Base-by-base conservation (phyloP, 2,329 filamentous ascomycete species). In the Cryphonectria carpinicola region DNA sequence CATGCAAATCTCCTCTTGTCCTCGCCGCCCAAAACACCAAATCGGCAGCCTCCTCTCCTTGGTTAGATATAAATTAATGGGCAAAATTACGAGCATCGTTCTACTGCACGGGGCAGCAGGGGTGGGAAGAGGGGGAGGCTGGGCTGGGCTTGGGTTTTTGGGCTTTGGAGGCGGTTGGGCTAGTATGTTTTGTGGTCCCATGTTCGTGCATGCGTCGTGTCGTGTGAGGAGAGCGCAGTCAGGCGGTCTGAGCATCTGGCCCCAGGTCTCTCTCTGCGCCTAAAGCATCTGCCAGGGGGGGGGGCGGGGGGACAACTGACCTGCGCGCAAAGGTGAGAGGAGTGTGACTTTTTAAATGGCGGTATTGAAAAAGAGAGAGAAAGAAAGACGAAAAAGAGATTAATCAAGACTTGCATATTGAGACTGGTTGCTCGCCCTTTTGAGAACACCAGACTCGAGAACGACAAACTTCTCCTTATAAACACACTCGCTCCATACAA, bases 181-280 rank as follows among this genome's bases (percentile, higher is more conserved):
- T 52, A 10, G 7, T n/a, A 22, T n/a, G 8, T 58, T n/a, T 35
- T 58, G 25, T 58, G 54, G 54, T 35, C 54, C 54, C 54, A 58
- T 58, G 54, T 58, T 32, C 14, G 54, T 3, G 25, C 28, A 5
- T 56, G 22, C n/a, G 28, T 58, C 5, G 52, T 17, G 54, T 58
- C 28, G 54, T 58, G 54, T 32, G 54, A 35, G 28, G 54, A 58
- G 54, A 28, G 52, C n/a, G 52, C 54, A 19, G 19, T 35, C 54
- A 58, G 54, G 54, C 54, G 54, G 54, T 58, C 54, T 32, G 54
- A 19, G 54, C 54, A 58, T 58, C 54, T 58, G 54, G 54, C 54
- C 54, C 54, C 54, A 56, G 52, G 25, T 32, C 25, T 11, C 49
- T 11, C 49, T 17, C 17, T 39, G 37, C 8, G 43, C 43, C 43